Base-by-base conservation (phyloP, 148 eudicot species). In the Silene uniflora region DNA sequence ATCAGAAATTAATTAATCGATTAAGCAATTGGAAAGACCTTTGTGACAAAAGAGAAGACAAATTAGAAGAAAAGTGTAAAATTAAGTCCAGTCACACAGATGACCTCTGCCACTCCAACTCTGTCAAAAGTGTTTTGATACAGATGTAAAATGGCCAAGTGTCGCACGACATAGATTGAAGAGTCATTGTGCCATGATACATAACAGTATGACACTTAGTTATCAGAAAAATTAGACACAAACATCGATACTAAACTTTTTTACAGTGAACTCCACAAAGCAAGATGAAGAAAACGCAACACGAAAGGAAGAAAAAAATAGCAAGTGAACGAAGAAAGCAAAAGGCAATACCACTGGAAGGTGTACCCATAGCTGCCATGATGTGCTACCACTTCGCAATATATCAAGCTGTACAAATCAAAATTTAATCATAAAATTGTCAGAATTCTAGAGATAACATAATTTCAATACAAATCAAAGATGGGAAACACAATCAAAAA, bases 281-380 rank as follows among this genome's bases (percentile, higher is more conserved):
- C 22, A 14, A 52, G 60, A 8, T 23, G 7, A 39, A 24, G 18
- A 65, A 52, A 7, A 58, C 9, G 14, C 1, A 47, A 7, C 32
- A 56, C 6, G 56, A 18, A 6, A 65, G 7, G 44, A 39, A 72
- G 44, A 6, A 72, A 46, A 44, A 35, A 16, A 71, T 6, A 32
- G 49, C 12, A 52, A 56, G 55, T 39, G 44, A 25, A 13, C 8
- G 32, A 21, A 4, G 18, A 11, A 6, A 61, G 2, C 63, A 8
- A 22, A 23, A 12, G 19, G 18, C 9, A 19, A 59, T 81, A 81
- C 83, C 83, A 73, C 25, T 81, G 72, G 83, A n/a, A 39, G 76
- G 73, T 5, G 76, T 81, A 24, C 76, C 73, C 6, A 81, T 76
- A 47, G 83, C 70, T 72, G 83, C 80, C 83, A 81, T 81, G 19